phyloP scores from a whole-genome alignment of 768 basidiomycete species.

The Auricularia auricula-judae region DNA sequence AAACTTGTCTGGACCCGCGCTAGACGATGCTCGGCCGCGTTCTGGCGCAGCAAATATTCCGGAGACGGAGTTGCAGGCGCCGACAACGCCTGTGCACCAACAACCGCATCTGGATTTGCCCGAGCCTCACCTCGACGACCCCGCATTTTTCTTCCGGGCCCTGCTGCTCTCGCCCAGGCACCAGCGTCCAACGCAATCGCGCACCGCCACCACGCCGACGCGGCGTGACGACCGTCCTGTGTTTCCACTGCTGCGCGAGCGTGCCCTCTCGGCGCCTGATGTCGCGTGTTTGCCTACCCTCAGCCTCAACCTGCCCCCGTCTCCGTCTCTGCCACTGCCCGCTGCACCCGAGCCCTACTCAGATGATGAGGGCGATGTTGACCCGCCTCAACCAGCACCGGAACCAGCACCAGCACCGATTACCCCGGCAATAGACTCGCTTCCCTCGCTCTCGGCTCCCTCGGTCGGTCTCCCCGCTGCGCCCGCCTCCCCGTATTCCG shows the following conservation, averaged over 20 bases:
- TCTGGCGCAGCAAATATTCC: no score
- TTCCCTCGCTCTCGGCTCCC: neutral
- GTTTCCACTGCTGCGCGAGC: neutral
- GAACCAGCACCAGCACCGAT: neutral
- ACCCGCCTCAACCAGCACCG: neutral
- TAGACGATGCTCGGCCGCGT: no score
- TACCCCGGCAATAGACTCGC: neutral
- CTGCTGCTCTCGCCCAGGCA: neutral
- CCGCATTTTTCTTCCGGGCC: neutral
- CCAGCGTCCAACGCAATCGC: neutral
- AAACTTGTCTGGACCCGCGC: neutral
- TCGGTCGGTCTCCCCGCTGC: neutral
- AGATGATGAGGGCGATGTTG: neutral
- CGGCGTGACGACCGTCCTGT: neutral
- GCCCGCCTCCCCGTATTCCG: neutral
- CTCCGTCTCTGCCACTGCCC: neutral
- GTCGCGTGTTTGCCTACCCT: neutral
- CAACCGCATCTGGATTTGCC: neutral
- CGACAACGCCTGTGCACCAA: no score
- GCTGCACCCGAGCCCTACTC: neutral
- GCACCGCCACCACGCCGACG: neutral
- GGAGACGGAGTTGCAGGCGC: no score
- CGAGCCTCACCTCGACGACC: neutral
- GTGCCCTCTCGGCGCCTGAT: neutral
- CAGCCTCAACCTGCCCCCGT: neutral